A percentile compares a stretch with the other conserved stretches of the same genome.
phyloP scores from a whole-genome alignment of 108 stramenopile species.

The Conticribra weissflogii region DNA sequence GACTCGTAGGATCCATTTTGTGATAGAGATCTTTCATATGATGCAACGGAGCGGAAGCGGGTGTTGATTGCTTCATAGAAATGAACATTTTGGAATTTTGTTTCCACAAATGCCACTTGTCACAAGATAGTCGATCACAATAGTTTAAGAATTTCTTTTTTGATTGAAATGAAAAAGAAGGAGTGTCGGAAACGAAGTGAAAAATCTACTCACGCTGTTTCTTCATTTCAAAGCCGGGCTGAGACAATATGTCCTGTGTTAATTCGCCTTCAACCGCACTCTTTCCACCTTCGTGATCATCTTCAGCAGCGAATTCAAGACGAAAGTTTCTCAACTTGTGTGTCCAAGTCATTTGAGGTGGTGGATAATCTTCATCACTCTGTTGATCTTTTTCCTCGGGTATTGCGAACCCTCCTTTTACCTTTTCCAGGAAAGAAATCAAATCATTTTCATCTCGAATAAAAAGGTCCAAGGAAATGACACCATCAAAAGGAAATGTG shows the following conservation, averaged over 20 bases:
- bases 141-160: too few relatives aligned
- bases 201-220: too few relatives aligned
- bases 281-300: slow-evolving; percentile 16
- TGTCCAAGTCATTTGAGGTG: slow-evolving; percentile 60
- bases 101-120: slow-evolving; percentile 10
- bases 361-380: slow-evolving; percentile 20
- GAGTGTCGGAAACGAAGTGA: too few relatives aligned
- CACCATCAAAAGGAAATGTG: slow-evolving; percentile 84
- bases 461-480: slow-evolving; percentile 79
- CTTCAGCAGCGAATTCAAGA: slow-evolving; percentile 28
- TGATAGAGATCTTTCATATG: slow-evolving; percentile 5
- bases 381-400: slow-evolving; percentile 24
- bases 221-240: slow-evolving; percentile 6
- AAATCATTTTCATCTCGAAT: slow-evolving; percentile 65
- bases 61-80: slow-evolving; percentile 29
- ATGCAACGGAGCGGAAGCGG: background rate
- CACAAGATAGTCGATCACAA: too few relatives aligned
- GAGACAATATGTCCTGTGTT: background rate
- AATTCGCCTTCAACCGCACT: background rate
- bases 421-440: slow-evolving; percentile 59
- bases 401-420: slow-evolving; percentile 63
- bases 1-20: slow-evolving; percentile 33
- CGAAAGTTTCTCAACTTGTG: slow-evolving; percentile 78
- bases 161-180: too few relatives aligned
- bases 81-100: slow-evolving; percentile 30